A percentile compares a stretch with the other conserved stretches of the same genome.
phyloP scores from a whole-genome alignment of 2,329 filamentous ascomycete genomes.

The Paecilomyces fulvus region DNA sequence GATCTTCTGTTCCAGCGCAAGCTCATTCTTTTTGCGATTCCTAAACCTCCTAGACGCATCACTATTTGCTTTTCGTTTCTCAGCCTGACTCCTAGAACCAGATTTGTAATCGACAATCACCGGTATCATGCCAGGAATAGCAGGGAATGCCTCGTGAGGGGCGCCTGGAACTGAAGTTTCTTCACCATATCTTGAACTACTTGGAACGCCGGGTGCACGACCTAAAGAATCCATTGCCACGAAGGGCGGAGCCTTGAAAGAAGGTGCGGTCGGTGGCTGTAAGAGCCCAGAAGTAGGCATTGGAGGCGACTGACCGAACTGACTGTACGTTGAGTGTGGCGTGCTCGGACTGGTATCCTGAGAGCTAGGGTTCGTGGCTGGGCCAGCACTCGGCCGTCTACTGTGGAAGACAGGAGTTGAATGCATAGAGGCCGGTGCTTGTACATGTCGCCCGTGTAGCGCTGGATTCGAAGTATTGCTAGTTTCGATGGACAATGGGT shows the following conservation, averaged over 20 bases:
- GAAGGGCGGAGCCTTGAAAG: conserved; percentile 13
- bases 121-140: conserved; percentile 24
- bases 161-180: conserved; percentile 5
- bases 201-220: conserved; percentile 16
- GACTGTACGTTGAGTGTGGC: conserved; percentile 23
- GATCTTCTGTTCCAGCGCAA: conserved; percentile 31
- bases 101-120: conserved; percentile 33
- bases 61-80: conserved; percentile 36
- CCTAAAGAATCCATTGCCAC: conserved; percentile 17
- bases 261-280: conserved; percentile 11
- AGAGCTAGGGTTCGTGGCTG: conserved; percentile 22
- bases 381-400: conserved; percentile 22
- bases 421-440: conserved; percentile 16
- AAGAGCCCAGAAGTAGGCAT: conserved; percentile 14
- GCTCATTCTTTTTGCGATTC: conserved; percentile 33
- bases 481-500: conserved; percentile 17
- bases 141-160: conserved; percentile 1
- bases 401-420: conserved; percentile 26
- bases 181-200: conserved; percentile 13
- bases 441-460: conserved; percentile 8
- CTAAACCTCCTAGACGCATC: conserved; percentile 34
- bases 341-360: conserved; percentile 29
- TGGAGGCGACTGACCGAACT: conserved; percentile 23
- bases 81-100: conserved; percentile 32
- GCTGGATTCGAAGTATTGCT: conserved; percentile 10